Percentiles rank a stretch among this genome's conserved stretches.
Conservation (phyloP, 495 filamentous ascomycete species). For the Aspergillus sclerotioniger region DNA sequence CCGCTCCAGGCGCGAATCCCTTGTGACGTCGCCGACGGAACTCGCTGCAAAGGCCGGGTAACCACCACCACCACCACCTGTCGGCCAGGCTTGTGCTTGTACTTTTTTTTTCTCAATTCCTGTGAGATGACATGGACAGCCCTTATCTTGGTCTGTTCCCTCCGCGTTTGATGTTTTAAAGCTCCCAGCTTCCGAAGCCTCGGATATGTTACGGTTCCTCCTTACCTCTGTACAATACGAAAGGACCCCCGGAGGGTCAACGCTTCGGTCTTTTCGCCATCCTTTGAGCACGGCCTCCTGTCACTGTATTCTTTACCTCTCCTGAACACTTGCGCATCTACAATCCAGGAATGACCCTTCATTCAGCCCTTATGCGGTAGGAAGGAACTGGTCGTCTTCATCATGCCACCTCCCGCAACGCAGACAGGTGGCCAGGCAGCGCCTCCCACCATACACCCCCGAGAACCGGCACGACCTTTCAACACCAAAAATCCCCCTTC, state of each 20-base stretch:
- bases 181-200: conserved; percentile 11
- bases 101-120: conserved; percentile 5
- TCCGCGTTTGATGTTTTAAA: conserved; percentile 5
- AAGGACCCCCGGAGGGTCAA: conserved; percentile 31
- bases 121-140: conserved; percentile 11
- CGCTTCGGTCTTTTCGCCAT: conserved; percentile 17
- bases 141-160: conserved; percentile 4
- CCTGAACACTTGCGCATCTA: neutral
- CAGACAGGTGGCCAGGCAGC: conserved; percentile 25
- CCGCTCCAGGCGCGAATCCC: conserved; percentile 17
- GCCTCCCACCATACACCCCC: conserved; percentile 13
- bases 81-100: neutral
- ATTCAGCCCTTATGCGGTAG: conserved; percentile 10
- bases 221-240: conserved; percentile 21
- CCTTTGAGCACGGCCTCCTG: conserved; percentile 20
- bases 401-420: conserved; percentile 22
- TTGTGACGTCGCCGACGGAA: conserved; percentile 21
- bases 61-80: neutral
- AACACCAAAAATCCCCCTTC: conserved; percentile 26
- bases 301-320: neutral
- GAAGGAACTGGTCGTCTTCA: conserved; percentile 4
- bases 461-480: conserved; percentile 26
- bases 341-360: conserved; percentile 10
- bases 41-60: neutral
- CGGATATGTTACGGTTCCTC: conserved; percentile 28